phyloP scores from a whole-genome alignment of 1,139 yeast species.

The Wickerhamomyces sp. region DNA sequence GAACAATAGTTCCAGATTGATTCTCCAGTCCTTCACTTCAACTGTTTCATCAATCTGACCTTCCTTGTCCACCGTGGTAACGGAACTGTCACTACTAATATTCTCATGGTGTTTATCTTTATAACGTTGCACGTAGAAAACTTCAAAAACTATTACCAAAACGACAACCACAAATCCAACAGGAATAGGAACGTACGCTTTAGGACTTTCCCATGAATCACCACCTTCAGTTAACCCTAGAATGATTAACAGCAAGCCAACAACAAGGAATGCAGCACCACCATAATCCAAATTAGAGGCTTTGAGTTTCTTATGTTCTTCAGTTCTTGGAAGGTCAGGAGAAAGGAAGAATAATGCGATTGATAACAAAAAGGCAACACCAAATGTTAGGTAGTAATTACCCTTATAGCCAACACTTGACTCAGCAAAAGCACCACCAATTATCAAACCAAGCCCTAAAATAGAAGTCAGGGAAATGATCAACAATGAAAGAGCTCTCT shows the following conservation, averaged over 20 bases:
- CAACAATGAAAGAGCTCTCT: conserved; percentile 22
- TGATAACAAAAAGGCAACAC: conserved; percentile 10
- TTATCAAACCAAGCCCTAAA: conserved; percentile 27
- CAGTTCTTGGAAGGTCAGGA: conserved; percentile 15
- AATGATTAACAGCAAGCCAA: conserved; percentile 27
- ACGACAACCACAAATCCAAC: conserved; percentile 14
- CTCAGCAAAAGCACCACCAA: conserved; percentile 32
- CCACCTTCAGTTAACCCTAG: conserved; percentile 35
- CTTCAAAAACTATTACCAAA: conserved; percentile 14
- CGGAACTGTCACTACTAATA: too few relatives aligned
- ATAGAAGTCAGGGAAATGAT: conserved; percentile 21
- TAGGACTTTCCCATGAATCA: conserved; percentile 27
- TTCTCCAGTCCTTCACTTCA: conserved; percentile 10
- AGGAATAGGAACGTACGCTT: conserved; percentile 25
- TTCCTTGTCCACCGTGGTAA: not conserved
- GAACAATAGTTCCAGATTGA: conserved; percentile 15
- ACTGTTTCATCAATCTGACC: not conserved
- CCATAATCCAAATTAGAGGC: conserved; percentile 26
- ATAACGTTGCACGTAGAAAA: conserved; percentile 5
- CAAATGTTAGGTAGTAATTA: conserved; percentile 27
- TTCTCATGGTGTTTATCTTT: too few relatives aligned
- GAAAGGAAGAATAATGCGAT: conserved; percentile 10
- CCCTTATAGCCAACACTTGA: conserved; percentile 27
- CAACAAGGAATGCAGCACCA: conserved; percentile 25
- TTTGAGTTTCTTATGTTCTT: conserved; percentile 14